Base-by-base conservation (phyloP, 208 protist species). In the Acanthamoeba healyi region DNA sequence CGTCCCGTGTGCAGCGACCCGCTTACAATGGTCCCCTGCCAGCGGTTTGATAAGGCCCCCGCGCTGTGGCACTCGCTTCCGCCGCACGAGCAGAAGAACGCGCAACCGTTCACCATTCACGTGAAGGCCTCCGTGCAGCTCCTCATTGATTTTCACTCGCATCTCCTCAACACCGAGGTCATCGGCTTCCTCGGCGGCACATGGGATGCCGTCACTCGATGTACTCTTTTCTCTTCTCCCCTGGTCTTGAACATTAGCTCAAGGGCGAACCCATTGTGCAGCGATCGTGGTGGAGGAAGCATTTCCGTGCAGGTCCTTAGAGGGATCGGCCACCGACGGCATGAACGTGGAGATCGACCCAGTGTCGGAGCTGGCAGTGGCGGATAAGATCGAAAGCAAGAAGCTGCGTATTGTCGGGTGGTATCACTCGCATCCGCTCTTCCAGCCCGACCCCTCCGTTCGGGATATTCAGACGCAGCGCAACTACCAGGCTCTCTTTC, bases 351-450 rank as follows among this genome's bases (percentile, higher is more conserved):
- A 93, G 40, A 93, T 93, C 36, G 87, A 93, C 26, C 87, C 87
- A 6, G 87, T 93, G n/a, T 93, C 87, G n/a, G 87, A 93, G 63
- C 61, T 93, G 36, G 63, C 54, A 1, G 63, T 79, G 51, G 87
- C 87, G 15, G 87, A 93, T 15, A 77, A 77, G 65, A 93, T 93
- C 32, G 15, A 22, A 9, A 93, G 44, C 87, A 70, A 77, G n/a
- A 77, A 77, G 51, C 74, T 93, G 87, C 63, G 87, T 42, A 93
- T 93, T 7, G 87, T 93, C 40, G 87, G 87, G 40, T 93, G 87
- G 87, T 93, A 93, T 36, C 87, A 93, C 65, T 93, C 87, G n/a
- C 87, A 93, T n/a, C 87, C 87, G 87, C 87, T 93, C 14, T 93
- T 93, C 44, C 87, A 93, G 32, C 87, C 87, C 58, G 87, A 93